Evolutionary conservation across 225 moss, liverwort and hornwort species (phyloP), one percentile per base, ranked within the genome.

Genomic region (Polytrichum formosum): DNA sequence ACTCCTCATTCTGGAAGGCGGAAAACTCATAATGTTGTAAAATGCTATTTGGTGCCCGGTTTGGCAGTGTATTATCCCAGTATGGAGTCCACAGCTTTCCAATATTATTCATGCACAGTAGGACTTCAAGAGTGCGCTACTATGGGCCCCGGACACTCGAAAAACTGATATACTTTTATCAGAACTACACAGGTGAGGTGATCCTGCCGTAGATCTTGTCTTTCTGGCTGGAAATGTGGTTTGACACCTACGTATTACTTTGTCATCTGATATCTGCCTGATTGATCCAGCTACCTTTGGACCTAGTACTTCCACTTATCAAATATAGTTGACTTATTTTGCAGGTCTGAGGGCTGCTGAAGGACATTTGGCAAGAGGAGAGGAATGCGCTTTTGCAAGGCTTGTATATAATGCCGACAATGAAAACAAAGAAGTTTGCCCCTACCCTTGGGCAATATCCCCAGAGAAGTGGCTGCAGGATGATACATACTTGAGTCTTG

Each of bases 11-110:
- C 46, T 46, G 46, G 46, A 46, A 46, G 10, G 13, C 16, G 46
- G 46, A 46, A 46, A 46, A 13, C 13, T 46, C 46, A 46, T 16
- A 46, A 46, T 4, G 16, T 37, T 13, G 3, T 46, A 13, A 46
- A 46, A 46, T 46, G 16, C 2, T 46, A 46, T 46, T 4, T 46
- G 46, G 46, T 46, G 13, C 3, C 46, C 16, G 28, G 56, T 58
- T n/a, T 70, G 70, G 66, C 84, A 87, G 87, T 74, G 87, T 84
- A 55, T 68, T 87, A n/a, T 87, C 87, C 64, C 87, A 87, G 71
- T 87, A 84, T 82, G 87, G 87, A 75, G 84, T 87, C 54, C 87
- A 87, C 79, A 87, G 87, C 73, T 87, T 87, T 26, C 87, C 87
- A 67, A 71, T 84, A 67, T 79, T 87, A 59, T 81, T 84, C 53